Conservation (phyloP, 2,329 filamentous ascomycete genomes). For the Alternaria atra region DNA sequence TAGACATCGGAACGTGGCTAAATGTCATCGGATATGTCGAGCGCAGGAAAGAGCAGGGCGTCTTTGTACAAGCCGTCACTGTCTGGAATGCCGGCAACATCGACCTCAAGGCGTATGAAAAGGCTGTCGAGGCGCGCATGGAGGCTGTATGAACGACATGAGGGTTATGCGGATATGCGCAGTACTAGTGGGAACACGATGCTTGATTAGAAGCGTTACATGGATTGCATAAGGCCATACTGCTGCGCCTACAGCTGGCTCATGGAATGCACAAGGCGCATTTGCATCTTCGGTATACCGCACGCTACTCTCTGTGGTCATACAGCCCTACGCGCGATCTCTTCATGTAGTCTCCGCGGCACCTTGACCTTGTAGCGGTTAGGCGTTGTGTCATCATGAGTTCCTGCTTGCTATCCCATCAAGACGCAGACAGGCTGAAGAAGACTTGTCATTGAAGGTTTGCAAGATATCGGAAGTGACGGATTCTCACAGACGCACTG, state of each 20-base stretch:
- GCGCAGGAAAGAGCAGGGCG: slow-evolving; percentile 32
- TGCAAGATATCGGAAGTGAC: not conserved
- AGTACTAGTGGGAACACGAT: too few species aligned
- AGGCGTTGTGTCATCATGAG: not conserved
- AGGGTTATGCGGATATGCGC: not conserved
- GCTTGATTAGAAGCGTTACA: not conserved
- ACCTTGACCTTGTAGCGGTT: not conserved
- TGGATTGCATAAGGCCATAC: not conserved
- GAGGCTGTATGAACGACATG: not conserved
- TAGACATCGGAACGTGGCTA: slow-evolving; percentile 82
- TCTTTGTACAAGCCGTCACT: slow-evolving; percentile 75
- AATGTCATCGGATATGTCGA: slow-evolving; percentile 85
- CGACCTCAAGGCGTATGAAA: slow-evolving; percentile 76
- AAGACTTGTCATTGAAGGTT: not conserved
- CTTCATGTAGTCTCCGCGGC: not conserved
- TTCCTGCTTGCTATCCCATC: not conserved
- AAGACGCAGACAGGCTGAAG: not conserved
- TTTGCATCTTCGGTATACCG: not conserved
- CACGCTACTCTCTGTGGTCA: not conserved
- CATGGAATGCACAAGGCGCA: not conserved
- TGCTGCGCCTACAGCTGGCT: not conserved
- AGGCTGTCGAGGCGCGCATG: slow-evolving; percentile 48
- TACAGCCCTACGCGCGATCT: not conserved
- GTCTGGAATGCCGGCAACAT: slow-evolving; percentile 81
- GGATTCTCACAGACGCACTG: not conserved